Base-by-base conservation (phyloP, 305 asterid genomes). In the Rubia occidens region DNA sequence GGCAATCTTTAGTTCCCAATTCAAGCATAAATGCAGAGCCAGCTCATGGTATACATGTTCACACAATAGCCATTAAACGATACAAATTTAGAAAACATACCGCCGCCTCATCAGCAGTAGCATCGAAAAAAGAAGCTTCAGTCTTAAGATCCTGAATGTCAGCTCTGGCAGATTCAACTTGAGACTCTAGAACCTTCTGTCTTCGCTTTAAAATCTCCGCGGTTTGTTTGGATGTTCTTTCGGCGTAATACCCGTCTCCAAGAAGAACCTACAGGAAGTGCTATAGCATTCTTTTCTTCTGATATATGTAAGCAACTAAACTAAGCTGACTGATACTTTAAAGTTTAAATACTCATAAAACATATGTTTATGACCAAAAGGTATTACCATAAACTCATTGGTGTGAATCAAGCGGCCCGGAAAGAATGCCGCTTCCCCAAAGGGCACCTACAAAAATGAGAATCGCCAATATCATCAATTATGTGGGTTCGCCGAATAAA, bases 401-500 rank as follows among this genome's bases (percentile, higher is more conserved):
- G 98, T 88, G 80, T 93, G 96, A 78, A 91, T 82, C 83, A 93
- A 76, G 68, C 80, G 85, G 18, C 98, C 97, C 0, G 97, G 98
- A 18, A 90, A 93, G 77, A 87, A 93, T 0, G 96, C 98, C 6
- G 95, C 98, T 79, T 84, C 84, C 11, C 98, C 97, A 72, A 88
- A 88, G 0, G 98, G 98, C 69, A 90, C 96, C 96, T 88, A 75
- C 37, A 26, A 49, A 51, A 51, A 47, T 14, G 10, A 44, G 7
- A 66, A 40, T 26, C 15, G n/a, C 14, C 6, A 35, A 63, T 13
- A 2, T n/a, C 20, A 64, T 10, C 44, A 64, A 18, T n/a, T 13
- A 40, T 39, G 44, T 4, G 68, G 29, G 21, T 64, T 62, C 49
- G 20, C 47, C 37, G 21, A n/a, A 18, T 9, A 64, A 5, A 35